phyloP scores from a whole-genome alignment of 129 eudicot species.

The Silybum marianum region DNA sequence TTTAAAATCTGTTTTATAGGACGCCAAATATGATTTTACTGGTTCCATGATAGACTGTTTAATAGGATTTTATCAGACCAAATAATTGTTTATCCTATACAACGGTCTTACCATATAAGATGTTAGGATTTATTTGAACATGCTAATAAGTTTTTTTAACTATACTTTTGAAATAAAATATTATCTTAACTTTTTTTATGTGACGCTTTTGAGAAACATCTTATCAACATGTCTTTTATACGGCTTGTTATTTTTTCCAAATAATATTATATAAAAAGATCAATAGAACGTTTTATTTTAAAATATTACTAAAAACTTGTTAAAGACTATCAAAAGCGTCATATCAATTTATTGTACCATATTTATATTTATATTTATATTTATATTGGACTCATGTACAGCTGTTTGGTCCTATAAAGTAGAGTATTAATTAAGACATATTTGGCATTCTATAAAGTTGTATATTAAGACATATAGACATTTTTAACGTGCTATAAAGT shows the following conservation, averaged over 20 bases:
- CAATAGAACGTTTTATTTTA: background rate
- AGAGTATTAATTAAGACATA: background rate
- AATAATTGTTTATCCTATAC: no score
- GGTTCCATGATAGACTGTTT: no score
- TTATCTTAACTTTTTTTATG: no score
- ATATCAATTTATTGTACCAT: background rate
- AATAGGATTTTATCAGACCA: background rate
- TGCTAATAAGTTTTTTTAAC: no score
- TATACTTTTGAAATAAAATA: background rate
- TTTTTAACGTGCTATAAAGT: background rate
- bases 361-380: no score
- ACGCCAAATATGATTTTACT: background rate
- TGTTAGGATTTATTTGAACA: no score
- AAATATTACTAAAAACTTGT: background rate
- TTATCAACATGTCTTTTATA: no score
- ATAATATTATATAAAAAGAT: background rate
- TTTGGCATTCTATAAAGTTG: no score
- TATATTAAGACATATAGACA: no score
- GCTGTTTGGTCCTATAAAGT: background rate
- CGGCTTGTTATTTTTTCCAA: no score
- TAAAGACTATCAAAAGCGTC: background rate
- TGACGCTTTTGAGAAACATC: background rate
- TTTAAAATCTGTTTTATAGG: background rate
- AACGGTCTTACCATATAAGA: no score
- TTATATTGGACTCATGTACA: background rate